Evolutionary conservation across 2,329 filamentous ascomycete species (phyloP).

Genomic region (Biscogniauxia marginata): DNA sequence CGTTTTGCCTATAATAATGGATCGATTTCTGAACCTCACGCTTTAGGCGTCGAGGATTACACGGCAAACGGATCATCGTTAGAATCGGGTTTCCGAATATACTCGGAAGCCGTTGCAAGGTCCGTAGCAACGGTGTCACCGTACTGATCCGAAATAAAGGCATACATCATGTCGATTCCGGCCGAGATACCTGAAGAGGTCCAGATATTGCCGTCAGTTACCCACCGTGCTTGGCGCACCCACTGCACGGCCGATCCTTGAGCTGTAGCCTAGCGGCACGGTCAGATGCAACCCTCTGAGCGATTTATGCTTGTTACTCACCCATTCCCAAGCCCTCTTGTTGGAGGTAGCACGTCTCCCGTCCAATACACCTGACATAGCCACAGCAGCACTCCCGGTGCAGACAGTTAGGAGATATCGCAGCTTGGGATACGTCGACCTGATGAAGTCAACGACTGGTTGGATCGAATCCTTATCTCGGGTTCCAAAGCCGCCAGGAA

Average conservation of each 20-base stretch:
- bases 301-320: too few species aligned
- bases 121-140: conserved; percentile 48
- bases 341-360: conserved; percentile 64
- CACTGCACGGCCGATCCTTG: conserved; percentile 55
- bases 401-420: conserved; percentile 64
- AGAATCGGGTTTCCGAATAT: conserved; percentile 52
- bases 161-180: conserved; percentile 61
- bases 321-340: conserved; percentile 54
- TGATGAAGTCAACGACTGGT: conserved; percentile 46
- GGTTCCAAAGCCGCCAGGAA: conserved; percentile 61
- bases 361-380: conserved; percentile 58
- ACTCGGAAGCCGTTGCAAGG: conserved; percentile 55
- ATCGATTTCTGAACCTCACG: not conserved
- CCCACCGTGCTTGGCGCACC: conserved; percentile 62
- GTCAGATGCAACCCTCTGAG: not conserved
- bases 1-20: not conserved
- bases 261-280: conserved; percentile 30
- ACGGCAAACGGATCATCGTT: conserved; percentile 56
- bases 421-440: conserved; percentile 44
- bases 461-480: conserved; percentile 33
- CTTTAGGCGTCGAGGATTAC: conserved; percentile 1
- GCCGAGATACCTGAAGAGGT: conserved; percentile 58
- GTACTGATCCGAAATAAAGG: conserved; percentile 54
- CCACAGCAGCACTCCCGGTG: conserved; percentile 60
- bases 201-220: conserved; percentile 66